Conservation (phyloP, 495 filamentous ascomycete species). For the Tuber umbilicatum region DNA sequence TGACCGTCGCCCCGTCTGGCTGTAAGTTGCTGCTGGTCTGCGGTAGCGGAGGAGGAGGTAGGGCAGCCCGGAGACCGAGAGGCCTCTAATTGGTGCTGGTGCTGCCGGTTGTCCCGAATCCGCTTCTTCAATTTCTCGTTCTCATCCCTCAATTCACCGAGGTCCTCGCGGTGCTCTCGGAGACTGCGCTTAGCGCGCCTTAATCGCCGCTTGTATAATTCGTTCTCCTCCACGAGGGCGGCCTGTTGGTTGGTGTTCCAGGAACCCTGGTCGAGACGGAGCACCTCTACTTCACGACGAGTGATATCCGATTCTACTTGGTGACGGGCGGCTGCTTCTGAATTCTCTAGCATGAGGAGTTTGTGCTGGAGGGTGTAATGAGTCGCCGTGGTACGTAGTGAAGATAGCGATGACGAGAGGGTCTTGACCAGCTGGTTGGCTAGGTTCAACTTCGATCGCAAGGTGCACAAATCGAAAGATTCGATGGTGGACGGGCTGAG, state of each 20-base stretch:
- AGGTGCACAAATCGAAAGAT: conserved; percentile 34
- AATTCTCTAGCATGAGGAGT: conserved; percentile 75
- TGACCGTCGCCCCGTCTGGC: background rate
- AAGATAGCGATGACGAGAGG: conserved; percentile 34
- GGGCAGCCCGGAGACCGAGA: conserved; percentile 29
- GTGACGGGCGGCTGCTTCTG: conserved; percentile 77
- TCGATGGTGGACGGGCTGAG: conserved; percentile 33
- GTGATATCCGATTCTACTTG: conserved; percentile 90
- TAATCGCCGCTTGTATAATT: conserved; percentile 56
- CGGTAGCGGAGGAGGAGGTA: background rate
- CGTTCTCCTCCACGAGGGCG: conserved; percentile 59
- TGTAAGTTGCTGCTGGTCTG: background rate
- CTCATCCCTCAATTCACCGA: conserved; percentile 58
- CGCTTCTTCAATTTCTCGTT: conserved; percentile 69
- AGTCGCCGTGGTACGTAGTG: conserved; percentile 49
- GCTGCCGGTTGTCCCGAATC: conserved; percentile 55
- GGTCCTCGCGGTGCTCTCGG: conserved; percentile 60
- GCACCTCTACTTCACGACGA: conserved; percentile 79
- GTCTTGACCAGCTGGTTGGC: conserved; percentile 39
- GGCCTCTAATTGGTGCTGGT: conserved; percentile 32
- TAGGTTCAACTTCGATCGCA: conserved; percentile 35
- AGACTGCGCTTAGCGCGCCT: conserved; percentile 69
- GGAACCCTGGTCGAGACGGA: conserved; percentile 57
- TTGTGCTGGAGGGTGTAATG: conserved; percentile 91
- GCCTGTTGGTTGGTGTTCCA: conserved; percentile 47